Conservation (phyloP, 768 basidiomycete species). For the Tubosaeta sp. region DNA sequence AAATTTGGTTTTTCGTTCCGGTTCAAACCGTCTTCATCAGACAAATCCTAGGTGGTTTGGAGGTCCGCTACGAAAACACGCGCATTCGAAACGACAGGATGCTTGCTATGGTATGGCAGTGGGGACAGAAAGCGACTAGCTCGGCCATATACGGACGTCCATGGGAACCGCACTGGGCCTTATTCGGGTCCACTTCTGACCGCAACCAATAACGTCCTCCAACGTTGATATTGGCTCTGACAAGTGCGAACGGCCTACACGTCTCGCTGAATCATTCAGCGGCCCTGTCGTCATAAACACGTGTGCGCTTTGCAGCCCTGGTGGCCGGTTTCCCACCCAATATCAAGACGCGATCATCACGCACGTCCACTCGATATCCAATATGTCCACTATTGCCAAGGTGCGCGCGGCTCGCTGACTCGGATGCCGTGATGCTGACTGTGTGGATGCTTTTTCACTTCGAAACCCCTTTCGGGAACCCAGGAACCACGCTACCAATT, state of each 20-base stretch:
- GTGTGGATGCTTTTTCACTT: neutral
- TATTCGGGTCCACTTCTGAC: neutral
- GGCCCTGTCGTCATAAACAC: neutral
- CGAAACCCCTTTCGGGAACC: neutral
- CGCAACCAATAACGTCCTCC: neutral
- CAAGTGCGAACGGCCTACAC: neutral
- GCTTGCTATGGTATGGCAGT: neutral
- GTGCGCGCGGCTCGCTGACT: neutral
- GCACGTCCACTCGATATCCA: neutral
- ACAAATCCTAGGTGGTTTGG: slow-evolving; percentile 16
- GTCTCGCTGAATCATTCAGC: neutral
- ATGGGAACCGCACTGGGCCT: neutral
- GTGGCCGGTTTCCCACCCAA: neutral
- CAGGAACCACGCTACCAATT: neutral
- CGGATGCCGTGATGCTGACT: neutral
- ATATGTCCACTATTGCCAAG: neutral
- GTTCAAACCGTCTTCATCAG: slow-evolving; percentile 13
- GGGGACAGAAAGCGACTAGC: neutral
- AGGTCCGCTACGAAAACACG: slow-evolving; percentile 12
- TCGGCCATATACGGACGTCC: neutral
- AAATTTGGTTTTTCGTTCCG: neutral
- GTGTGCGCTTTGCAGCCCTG: neutral
- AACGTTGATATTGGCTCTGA: neutral
- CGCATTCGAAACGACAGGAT: slow-evolving; percentile 2
- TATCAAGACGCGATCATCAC: neutral